Base-by-base conservation (phyloP, 2,329 filamentous ascomycete genomes). In the Fusarium falciforme region DNA sequence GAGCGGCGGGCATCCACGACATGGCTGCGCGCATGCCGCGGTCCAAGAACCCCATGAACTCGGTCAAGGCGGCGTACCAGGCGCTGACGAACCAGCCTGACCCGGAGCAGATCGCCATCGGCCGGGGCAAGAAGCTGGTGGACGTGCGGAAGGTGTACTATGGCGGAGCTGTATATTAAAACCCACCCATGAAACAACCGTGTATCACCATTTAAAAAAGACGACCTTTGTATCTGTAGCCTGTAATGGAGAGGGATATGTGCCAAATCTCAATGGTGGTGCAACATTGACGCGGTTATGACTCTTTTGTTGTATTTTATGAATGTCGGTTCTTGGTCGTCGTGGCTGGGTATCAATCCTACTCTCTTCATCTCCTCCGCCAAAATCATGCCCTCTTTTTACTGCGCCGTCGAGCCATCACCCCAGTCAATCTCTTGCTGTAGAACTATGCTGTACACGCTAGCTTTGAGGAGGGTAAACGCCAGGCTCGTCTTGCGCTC, bases 131-230 rank as follows among this genome's bases (percentile, higher is more conserved):
- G 89, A 99, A 99, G 89, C 83, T 99, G 80, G 95, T 99, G 36
- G 96, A 99, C 86, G 94, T 96, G 74, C 89, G 96, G 77, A 98
- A 96, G 87, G 96, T 98, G 80, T 99, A 99, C 86, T 98, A 98
- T 84, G 95, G 94, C 61, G 94, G 94, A 42, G 89, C 88, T 83
- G 88, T 93, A 83, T 89, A 90, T 80, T 90, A 88, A 80, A 16
- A 5, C 49, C 11, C 49, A 72, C 44, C 25, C 47, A 52, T n/a
- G 17, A 54, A 31, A 33, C 44, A 49, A 25, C 17, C 7, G 47
- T 79, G 78, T 78, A 79, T 68, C 64, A 78, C 60, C 68, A 49
- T 49, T 44, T 27, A 75, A 75, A 61, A 61, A 54, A 27, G 27
- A 52, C 27, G 61, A 72, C 65, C 4, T 38, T 52, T 77, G 76